Evolutionary conservation across 2,329 filamentous ascomycete genomes (phyloP), one percentile per base, ranked within the genome.

Genomic region (Sporothrix curviconia): DNA sequence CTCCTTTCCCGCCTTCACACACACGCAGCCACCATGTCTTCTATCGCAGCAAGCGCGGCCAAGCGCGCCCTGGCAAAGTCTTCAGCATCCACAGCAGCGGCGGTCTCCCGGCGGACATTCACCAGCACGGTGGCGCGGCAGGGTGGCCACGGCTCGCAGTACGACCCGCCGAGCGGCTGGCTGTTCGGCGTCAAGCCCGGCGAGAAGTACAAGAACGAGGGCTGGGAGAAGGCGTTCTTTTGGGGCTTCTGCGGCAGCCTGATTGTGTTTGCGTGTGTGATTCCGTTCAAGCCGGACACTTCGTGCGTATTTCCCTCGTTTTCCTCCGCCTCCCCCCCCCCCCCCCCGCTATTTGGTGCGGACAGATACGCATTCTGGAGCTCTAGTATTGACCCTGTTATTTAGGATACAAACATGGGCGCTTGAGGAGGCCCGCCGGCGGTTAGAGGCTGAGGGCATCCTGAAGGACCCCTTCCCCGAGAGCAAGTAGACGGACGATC

Each of bases 341-440:
- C 8, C 32, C 14, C 3, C 1, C 19, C 28, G 17, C 14, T 9
- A n/a, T 30, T 14, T 55, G n/a, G 24, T 36, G 17, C n/a, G n/a
- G n/a, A n/a, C n/a, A n/a, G n/a, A n/a, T n/a, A n/a, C n/a, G n/a
- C n/a, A n/a, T n/a, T n/a, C n/a, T n/a, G n/a, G n/a, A n/a, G n/a
- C n/a, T n/a, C n/a, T n/a, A n/a, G n/a, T n/a, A n/a, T n/a, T n/a
- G n/a, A n/a, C n/a, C n/a, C n/a, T n/a, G 7, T 42, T 22, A 17
- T 58, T 60, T 67, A 99, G 94, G 73, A 96, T 99, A 84, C 94
- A 97, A 79, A 97, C 92, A 56, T 99, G 94, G 94, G 94, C 94
- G 62, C 84, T 99, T 43, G 94, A 99, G 76, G 94, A 99, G 78
- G 94, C 94, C 55, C 84, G 94, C 70, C 84, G 94, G 78, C 83